Conservation (phyloP, 768 basidiomycete genomes). For the Boletus patriciae region DNA sequence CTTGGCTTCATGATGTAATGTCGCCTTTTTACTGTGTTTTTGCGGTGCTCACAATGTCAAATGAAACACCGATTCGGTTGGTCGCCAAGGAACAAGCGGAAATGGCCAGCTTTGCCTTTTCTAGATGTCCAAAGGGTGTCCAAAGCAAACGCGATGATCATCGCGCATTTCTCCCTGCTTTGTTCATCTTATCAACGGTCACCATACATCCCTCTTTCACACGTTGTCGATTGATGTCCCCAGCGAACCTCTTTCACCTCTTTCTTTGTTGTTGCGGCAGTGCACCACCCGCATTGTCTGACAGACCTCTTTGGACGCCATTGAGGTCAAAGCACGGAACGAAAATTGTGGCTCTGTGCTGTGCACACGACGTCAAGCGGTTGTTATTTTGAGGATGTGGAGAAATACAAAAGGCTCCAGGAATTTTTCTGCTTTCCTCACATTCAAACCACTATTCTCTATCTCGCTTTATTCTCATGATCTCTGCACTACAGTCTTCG, state of each 20-base stretch:
- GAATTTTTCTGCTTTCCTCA: background rate
- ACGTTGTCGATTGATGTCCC: constrained; percentile 2
- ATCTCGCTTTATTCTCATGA: constrained; percentile 5
- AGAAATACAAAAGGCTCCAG: constrained; percentile 20
- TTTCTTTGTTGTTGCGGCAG: constrained; percentile 18
- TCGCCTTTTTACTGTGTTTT: constrained; percentile 12
- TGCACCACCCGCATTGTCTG: constrained; percentile 23
- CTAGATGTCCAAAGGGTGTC: constrained; percentile 1
- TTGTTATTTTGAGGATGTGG: constrained; percentile 4
- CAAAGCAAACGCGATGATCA: constrained; percentile 5
- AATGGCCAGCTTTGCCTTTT: constrained; percentile 17
- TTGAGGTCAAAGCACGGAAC: constrained; percentile 19
- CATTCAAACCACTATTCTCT: background rate
- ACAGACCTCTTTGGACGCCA: constrained; percentile 7
- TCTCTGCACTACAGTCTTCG: constrained; percentile 2
- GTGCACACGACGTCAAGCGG: constrained; percentile 10
- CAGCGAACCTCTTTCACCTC: constrained; percentile 2
- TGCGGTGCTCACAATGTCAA: constrained; percentile 18
- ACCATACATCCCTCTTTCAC: constrained; percentile 1
- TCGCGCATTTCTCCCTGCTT: constrained; percentile 14
- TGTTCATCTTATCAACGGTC: constrained; percentile 21
- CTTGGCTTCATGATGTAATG: constrained; percentile 31
- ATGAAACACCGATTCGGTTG: constrained; percentile 8
- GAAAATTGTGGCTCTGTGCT: constrained; percentile 4
- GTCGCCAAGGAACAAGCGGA: constrained; percentile 12